Percentiles rank a stretch among this genome's conserved stretches.
Conservation (phyloP, 2,329 filamentous ascomycete genomes). For the Cercospora sojina region DNA sequence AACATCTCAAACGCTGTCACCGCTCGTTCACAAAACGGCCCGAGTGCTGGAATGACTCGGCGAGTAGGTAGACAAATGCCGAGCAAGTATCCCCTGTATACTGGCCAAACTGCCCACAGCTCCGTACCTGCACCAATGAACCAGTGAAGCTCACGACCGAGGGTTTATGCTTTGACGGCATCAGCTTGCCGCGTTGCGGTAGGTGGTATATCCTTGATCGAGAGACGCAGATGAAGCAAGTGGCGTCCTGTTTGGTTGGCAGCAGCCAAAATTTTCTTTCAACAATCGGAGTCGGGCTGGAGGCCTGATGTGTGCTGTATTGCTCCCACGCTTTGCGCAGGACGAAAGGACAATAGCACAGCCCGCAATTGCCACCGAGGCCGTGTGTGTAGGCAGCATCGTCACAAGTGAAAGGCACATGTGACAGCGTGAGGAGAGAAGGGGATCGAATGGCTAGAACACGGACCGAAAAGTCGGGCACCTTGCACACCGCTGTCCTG, state of each 20-base stretch:
- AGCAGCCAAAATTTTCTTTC: not conserved
- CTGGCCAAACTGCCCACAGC: not conserved
- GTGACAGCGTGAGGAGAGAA: not conserved
- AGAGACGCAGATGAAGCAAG: not conserved
- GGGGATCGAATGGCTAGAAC: not conserved
- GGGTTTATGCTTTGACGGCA: not conserved
- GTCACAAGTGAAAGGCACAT: not conserved
- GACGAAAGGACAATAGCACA: not conserved
- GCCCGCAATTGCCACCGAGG: not conserved
- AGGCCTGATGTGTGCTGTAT: not conserved
- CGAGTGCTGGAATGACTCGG: not conserved
- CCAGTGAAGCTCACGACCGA: not conserved
- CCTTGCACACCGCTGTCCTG: not conserved
- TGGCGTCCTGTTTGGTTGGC: not conserved
- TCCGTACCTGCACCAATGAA: not conserved
- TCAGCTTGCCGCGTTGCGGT: not conserved
- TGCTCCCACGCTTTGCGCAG: not conserved
- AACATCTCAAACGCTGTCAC: not conserved
- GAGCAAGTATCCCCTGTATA: not conserved
- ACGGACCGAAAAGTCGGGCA: not conserved
- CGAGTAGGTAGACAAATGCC: not conserved
- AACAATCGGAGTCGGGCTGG: not conserved
- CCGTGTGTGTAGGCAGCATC: not conserved
- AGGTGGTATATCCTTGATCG: not conserved
- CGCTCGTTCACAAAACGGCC: not conserved